A percentile compares a stretch with the other conserved stretches of the same genome.
These are phyloP conservation scores for Neurospora sp. DNA, from an alignment of 2,329 filamentous ascomycete species.

Conservation along the genomic window DNA sequence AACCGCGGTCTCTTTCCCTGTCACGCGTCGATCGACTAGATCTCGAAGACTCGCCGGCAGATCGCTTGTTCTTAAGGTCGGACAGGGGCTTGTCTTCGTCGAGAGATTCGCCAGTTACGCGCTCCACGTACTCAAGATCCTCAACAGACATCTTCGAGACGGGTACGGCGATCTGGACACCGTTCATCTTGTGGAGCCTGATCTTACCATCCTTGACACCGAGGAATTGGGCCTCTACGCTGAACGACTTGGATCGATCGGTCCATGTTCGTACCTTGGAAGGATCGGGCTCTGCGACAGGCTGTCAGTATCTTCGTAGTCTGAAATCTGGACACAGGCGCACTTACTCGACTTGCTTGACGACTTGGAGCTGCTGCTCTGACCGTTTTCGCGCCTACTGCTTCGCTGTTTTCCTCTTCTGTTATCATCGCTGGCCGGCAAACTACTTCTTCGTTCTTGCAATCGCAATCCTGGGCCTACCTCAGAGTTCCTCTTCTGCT, in stretches of 20 bases:
- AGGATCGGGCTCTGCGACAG: conserved; percentile 62
- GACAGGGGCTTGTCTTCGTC: conserved; percentile 92
- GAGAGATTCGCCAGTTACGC: conserved; percentile 73
- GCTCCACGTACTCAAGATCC: conserved; percentile 92
- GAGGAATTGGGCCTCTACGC: conserved; percentile 92
- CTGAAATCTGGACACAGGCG: not conserved
- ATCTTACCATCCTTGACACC: conserved; percentile 93
- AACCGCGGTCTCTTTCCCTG: conserved; percentile 13
- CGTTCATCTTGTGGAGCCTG: conserved; percentile 94
- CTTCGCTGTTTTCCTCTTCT: conserved; percentile 59
- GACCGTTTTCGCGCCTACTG: conserved; percentile 56
- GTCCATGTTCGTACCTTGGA: conserved; percentile 86
- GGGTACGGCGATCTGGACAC: conserved; percentile 95
- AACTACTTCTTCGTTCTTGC: conserved; percentile 70
- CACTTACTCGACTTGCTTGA: conserved; percentile 69
- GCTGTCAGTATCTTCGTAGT: conserved; percentile 6
- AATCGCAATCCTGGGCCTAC: conserved; percentile 71
- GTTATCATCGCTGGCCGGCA: conserved; percentile 59
- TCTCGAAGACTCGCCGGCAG: conserved; percentile 13
- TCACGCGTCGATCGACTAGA: conserved; percentile 1
- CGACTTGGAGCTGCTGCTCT: conserved; percentile 42
- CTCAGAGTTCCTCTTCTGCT: conserved; percentile 51
- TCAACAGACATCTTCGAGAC: conserved; percentile 91
- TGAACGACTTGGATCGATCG: conserved; percentile 90
- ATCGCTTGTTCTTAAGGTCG: conserved; percentile 54